Evolutionary conservation across 768 basidiomycete genomes (phyloP), one percentile per base, ranked within the genome.

Genomic region (Scleroderma citrinum): DNA sequence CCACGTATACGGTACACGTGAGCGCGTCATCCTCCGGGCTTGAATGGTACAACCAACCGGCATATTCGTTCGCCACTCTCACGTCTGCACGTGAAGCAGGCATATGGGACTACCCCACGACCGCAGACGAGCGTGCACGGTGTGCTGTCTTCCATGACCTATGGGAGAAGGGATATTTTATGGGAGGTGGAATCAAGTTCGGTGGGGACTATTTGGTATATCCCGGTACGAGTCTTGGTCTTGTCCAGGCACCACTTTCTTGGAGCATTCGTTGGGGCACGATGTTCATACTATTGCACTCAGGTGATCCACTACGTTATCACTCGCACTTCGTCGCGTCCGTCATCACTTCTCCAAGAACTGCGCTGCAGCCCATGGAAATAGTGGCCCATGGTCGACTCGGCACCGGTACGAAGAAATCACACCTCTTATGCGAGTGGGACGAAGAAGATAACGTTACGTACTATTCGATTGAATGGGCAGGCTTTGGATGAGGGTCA

Each of bases 141-240:
- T 92, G 88, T 53, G 82, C 75, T 10, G 85, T 92, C 10, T 95
- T 92, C 63, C 76, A 76, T 38, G 82, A 81, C 54, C 64, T 96
- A 12, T 91, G 88, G 86, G 80, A 83, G 53, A 78, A 85, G 66
- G 90, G 89, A 0, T 83, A 85, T 62, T 96, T 80, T 64, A 78
- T 96, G 80, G 93, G 93, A 41, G 81, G 81, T 0, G 94, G 93
- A 0, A 81, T 94, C 66, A 88, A 87, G 65, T 99, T 99, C 60
- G 96, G 96, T 6, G 94, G 93, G 2, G 93, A 98, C 59, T 97
- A 92, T 66, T 70, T 99, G 38, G 87, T 97, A 1, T 99, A 99
- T 69, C 96, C 96, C 45, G 95, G 95, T 87, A 62, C 36, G 80
- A 67, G 26, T 51, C 41, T 21, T 26, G 29, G 12, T 29, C 7